Evolutionary conservation across 2,329 filamentous ascomycete genomes (phyloP), one percentile per base, ranked within the genome.

Genomic region (Pestalotiopsis sp.): DNA sequence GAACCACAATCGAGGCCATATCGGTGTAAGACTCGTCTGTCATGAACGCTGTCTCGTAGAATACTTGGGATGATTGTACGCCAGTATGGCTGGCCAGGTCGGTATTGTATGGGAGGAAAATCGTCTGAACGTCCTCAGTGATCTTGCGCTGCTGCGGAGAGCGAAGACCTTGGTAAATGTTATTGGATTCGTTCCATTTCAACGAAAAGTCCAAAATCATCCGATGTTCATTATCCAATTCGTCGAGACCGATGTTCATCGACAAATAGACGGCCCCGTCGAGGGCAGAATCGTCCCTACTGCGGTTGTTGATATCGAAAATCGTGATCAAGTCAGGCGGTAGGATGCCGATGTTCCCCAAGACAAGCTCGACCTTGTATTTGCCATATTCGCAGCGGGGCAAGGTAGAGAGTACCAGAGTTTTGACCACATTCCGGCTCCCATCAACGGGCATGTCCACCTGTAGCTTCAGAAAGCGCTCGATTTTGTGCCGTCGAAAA

Each of bases 31-130:
- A 74, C n/a, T 81, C 81, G 12, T 81, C 71, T 1, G 92, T 90
- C 2, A 90, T 85, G 74, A 90, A 86, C 1, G 92, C 90, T 17
- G 89, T 88, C 66, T 92, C 86, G 74, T 94, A 95, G 75, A 95
- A 95, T 68, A 83, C 83, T 73, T 86, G 83, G 0, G 86, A 84
- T 2, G 84, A 84, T 13, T 76, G 69, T 7, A 68, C 77, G 79
- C 82, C 27, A 17, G 38, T 20, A 69, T 74, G 66, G 25, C 60
- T 27, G 63, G n/a, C 65, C 4, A 36, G 31, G 2, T 38, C 40
- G 20, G 58, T 59, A 9, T 66, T 62, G 4, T 69, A 49, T 4
- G 63, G 56, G 14, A 83, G 79, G 64, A 83, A 80, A 1, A 71
- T 70, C n/a, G 80, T 73, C 27, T 86, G 73, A 12, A 86, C 70